Conservation (phyloP, 495 filamentous ascomycete genomes). For the Xylaria scruposa region DNA sequence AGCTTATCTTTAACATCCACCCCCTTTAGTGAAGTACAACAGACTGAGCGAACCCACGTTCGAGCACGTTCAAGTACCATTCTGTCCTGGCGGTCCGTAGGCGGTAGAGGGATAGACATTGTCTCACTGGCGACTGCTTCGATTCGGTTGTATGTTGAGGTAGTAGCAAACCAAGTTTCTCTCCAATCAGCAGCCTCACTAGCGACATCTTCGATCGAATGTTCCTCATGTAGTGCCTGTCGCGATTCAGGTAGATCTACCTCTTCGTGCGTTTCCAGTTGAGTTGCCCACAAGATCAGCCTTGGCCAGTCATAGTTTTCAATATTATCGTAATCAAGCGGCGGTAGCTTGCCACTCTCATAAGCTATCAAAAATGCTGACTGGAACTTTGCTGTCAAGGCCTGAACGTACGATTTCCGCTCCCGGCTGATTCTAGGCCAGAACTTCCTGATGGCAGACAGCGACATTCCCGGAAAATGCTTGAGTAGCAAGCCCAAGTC, state of each 20-base stretch:
- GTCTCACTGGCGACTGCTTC: slow-evolving; percentile 46
- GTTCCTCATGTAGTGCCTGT: slow-evolving; percentile 39
- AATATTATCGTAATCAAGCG: slow-evolving; percentile 74
- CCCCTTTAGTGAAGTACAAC: slow-evolving; percentile 43
- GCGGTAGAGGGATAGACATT: slow-evolving; percentile 34
- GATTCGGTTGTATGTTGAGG: slow-evolving; percentile 54
- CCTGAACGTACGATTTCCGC: slow-evolving; percentile 66
- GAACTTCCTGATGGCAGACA: slow-evolving; percentile 62
- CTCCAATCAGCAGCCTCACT: slow-evolving; percentile 52
- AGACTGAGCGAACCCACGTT: slow-evolving; percentile 45
- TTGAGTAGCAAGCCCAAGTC: slow-evolving; percentile 77
- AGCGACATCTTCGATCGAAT: slow-evolving; percentile 38
- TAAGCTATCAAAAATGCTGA: slow-evolving; percentile 79
- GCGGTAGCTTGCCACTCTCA: slow-evolving; percentile 66
- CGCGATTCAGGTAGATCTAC: slow-evolving; percentile 48
- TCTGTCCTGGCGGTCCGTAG: slow-evolving; percentile 19
- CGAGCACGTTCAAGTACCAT: slow-evolving; percentile 33
- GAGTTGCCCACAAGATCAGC: slow-evolving; percentile 72
- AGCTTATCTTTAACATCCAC: slow-evolving; percentile 45
- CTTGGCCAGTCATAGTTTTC: slow-evolving; percentile 77
- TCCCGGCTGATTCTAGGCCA: slow-evolving; percentile 66
- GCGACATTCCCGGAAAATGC: slow-evolving; percentile 68
- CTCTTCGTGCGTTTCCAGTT: slow-evolving; percentile 47
- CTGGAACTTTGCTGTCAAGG: slow-evolving; percentile 79
- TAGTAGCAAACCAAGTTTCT: slow-evolving; percentile 52